These are phyloP conservation scores for Brassica nigra DNA, from an alignment of 345 rosid species.

Conservation along the genomic window DNA sequence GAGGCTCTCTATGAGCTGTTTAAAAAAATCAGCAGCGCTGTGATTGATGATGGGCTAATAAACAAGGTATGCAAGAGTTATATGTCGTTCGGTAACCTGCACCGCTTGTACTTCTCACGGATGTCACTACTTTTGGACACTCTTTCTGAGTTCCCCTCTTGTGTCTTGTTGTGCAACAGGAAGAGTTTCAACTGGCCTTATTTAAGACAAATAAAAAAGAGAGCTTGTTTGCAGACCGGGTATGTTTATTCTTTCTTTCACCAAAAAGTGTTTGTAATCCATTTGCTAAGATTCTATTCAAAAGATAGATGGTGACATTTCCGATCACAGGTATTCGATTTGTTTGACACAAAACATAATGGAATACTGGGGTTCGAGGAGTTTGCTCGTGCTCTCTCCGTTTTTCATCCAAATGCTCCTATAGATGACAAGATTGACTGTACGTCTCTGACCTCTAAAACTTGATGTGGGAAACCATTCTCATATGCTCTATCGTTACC, in stretches of 20 bases:
- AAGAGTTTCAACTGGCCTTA: constrained; percentile 71
- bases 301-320: not conserved
- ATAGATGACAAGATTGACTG: constrained; percentile 84
- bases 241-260: constrained; percentile 1
- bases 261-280: not conserved
- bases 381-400: constrained; percentile 82
- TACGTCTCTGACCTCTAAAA: constrained; percentile 38
- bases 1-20: constrained; percentile 91
- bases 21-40: constrained; percentile 96
- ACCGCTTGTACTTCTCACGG: not conserved
- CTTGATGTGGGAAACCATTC: constrained; percentile 3
- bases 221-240: constrained; percentile 75
- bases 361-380: constrained; percentile 87
- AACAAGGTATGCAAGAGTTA: constrained; percentile 64
- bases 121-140: constrained; percentile 8
- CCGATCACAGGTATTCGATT: constrained; percentile 75
- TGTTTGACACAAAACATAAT: constrained; percentile 84
- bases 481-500: not conserved
- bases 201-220: constrained; percentile 73
- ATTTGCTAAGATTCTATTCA: not conserved
- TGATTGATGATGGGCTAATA: constrained; percentile 90
- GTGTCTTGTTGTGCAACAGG: constrained; percentile 40
- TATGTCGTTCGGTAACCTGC: not conserved
- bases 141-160: not conserved
- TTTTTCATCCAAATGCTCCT: constrained; percentile 88